Evolutionary conservation across 306 rosid genomes (phyloP).

Genomic region (Medicago truncatula): DNA sequence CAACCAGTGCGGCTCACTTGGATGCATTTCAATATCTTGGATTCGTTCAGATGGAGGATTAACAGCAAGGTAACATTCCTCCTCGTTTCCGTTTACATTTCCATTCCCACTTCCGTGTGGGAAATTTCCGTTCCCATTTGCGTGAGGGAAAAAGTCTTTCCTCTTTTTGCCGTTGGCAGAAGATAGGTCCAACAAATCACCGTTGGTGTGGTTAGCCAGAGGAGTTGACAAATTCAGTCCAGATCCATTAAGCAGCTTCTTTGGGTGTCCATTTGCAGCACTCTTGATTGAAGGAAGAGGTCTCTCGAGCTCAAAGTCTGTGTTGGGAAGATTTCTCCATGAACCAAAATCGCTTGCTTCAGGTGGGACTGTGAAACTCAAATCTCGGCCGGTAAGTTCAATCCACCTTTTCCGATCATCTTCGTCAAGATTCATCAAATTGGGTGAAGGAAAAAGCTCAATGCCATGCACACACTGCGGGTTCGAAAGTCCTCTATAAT

Average conservation of each 20-base stretch:
- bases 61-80: slow-evolving; percentile 70
- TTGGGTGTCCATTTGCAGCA: slow-evolving; percentile 62
- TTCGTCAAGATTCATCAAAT: slow-evolving; percentile 67
- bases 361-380: slow-evolving; percentile 73
- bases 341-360: slow-evolving; percentile 91
- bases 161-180: slow-evolving; percentile 71
- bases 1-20: slow-evolving; percentile 63
- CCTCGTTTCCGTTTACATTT: slow-evolving; percentile 51
- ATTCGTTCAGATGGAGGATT: slow-evolving; percentile 77
- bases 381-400: slow-evolving; percentile 85
- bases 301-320: slow-evolving; percentile 90
- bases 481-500: slow-evolving; percentile 88
- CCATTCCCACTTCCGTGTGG: slow-evolving; percentile 53
- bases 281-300: slow-evolving; percentile 61
- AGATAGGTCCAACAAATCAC: slow-evolving; percentile 75
- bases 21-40: slow-evolving; percentile 60
- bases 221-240: slow-evolving; percentile 76
- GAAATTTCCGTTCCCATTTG: slow-evolving; percentile 50
- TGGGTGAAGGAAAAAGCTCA: slow-evolving; percentile 73
- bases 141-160: slow-evolving; percentile 72
- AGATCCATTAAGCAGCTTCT: slow-evolving; percentile 83
- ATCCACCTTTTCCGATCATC: slow-evolving; percentile 83
- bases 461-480: slow-evolving; percentile 96
- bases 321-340: slow-evolving; percentile 87
- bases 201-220: slow-evolving; percentile 59